Evolutionary conservation across 805 yeast species (phyloP), one percentile per base, ranked within the genome.

Genomic region (Yamadazyma phyllophila): DNA sequence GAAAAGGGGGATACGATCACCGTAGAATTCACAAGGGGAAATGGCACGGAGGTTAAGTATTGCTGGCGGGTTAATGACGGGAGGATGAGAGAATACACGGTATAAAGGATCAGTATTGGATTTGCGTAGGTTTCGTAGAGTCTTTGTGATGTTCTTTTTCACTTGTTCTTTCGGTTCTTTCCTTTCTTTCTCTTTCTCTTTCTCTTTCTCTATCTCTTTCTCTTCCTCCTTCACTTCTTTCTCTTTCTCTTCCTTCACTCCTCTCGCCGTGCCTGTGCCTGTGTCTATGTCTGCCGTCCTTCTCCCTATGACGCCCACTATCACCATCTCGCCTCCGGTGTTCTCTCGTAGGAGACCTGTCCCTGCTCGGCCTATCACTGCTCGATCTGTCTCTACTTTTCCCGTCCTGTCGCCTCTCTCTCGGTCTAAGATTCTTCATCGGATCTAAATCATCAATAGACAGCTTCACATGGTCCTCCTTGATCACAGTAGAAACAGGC

Each of bases 401-500:
- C 17, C 24, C 26, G 26, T 35, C 39, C 24, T n/a, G 35, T 26
- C 46, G 12, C 36, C 15, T 26, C 16, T 29, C 29, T 15, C 29
- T 16, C 11, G 16, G 27, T 20, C 30, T 38, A 13, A 44, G 9
- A 14, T 7, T 16, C 10, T 26, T 41, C 49, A 47, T 39, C 1
- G 50, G 50, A 26, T 50, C 51, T 26, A 46, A 36, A 11, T 43
- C 39, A 11, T 36, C 42, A 5, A 36, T 14, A 58, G 20, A 55
- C 61, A 38, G 66, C 63, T 14, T 72, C 71, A 1, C 56, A 53
- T 4, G 54, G 58, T 1, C 50, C 56, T 5, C 52, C 53, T 17
- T 43, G 43, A 9, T 60, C 46, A 3, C 58, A 4, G 39, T 35
- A 4, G 39, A 13, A 9, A 26, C 35, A 8, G 29, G 34, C 33